Evolutionary conservation across 306 rosid species (phyloP), one percentile per base, ranked within the genome.

Genomic region (Inga oerstediana): DNA sequence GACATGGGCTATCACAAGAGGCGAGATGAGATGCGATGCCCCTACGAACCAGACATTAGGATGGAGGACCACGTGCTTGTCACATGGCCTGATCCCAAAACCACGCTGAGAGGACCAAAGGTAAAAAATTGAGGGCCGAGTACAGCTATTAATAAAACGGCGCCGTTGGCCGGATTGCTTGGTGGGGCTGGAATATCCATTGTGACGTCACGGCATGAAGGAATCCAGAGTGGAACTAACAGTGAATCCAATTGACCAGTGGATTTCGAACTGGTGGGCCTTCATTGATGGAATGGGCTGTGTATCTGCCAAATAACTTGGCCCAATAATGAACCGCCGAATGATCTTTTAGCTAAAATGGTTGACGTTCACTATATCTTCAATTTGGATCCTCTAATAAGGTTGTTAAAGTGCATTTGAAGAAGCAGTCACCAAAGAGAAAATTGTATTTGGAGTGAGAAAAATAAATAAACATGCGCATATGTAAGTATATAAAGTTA

Each of bases 81-180:
- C 86, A 82, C 86, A 74, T 82, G 83, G 81, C 32, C 54, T 20
- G 16, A 9, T 16, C 69, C 67, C 75, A 73, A 58, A 58, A 58
- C 56, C 2, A 14, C 20, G 19, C 7, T 49, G 30, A 7, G 64
- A 1, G 62, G 22, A 8, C 4, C 7, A 16, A 56, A 7, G 4
- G 22, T 17, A 8, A 8, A 75, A 54, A 35, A 19, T 10, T 12
- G 5, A 65, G 45, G 1, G 15, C 15, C 13, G 58, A 72, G 41
- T 13, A 45, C 51, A 32, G 4, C 30, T 45, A 2, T 0, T 54
- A 5, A 54, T 10, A 1, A 46, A 45, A 72, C 76, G 76, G 59
- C 81, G 82, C 82, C 56, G 81, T 75, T 79, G 82, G 70, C 84
- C 69, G 19, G 22, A 46, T 72, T 46, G 8, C 13, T 5, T 14